Conservation (phyloP, 768 basidiomycete genomes). For the Rhodotorula sphaerocarpa region DNA sequence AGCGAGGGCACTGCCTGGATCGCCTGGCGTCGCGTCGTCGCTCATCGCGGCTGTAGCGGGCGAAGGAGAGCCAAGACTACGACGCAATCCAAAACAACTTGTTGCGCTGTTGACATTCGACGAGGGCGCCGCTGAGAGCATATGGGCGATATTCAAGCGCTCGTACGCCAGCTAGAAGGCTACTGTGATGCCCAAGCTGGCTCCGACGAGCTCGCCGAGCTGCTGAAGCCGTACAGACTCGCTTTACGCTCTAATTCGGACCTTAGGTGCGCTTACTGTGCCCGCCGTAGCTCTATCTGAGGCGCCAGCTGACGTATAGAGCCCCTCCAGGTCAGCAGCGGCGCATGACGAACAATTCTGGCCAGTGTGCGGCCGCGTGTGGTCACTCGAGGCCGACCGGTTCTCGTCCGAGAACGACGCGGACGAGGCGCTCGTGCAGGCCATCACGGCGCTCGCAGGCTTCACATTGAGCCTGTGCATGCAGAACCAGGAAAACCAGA, state of each 20-base stretch:
- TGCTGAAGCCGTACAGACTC: constrained; percentile 10
- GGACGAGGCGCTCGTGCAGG: not conserved
- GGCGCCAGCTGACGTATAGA: not conserved
- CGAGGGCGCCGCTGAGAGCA: no score
- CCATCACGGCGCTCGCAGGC: constrained; percentile 17
- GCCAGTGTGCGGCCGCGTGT: not conserved
- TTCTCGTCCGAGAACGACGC: constrained; percentile 3
- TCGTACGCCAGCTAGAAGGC: not conserved
- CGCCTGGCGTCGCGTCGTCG: not conserved
- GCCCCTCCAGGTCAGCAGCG: not conserved
- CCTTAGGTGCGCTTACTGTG: not conserved
- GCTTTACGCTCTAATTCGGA: not conserved
- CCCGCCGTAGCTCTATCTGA: not conserved
- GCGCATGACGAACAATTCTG: not conserved
- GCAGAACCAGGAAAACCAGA: not conserved
- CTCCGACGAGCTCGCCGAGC: constrained; percentile 4
- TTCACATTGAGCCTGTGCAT: constrained; percentile 19
- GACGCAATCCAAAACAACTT: no score
- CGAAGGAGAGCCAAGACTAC: not conserved
- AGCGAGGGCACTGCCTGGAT: rapidly evolving
- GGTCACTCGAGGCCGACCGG: constrained; percentile 1
- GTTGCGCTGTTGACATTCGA: no score
- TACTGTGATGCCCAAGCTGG: not conserved
- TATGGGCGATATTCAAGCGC: no score
- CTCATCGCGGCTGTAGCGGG: not conserved